Base-by-base conservation (phyloP, 225 moss, liverwort and hornwort species). In the Pseudoscleropodium purum region DNA sequence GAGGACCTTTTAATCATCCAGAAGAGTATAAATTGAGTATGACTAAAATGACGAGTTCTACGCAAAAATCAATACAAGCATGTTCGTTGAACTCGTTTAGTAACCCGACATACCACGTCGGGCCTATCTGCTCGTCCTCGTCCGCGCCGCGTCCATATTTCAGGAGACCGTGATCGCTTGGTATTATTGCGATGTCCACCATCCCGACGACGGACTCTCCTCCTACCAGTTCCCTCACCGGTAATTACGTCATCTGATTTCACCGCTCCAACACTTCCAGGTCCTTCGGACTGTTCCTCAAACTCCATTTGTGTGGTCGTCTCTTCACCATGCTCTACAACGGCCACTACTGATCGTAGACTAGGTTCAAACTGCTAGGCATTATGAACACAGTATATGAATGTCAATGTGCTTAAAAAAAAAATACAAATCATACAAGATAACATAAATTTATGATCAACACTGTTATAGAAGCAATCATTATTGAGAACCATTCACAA, bases 91-190 rank as follows among this genome's bases (percentile, higher is more conserved):
- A 78, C 33, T 86, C 65, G 73, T 90, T 80, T 41, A 49, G 56
- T 75, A 75, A 60, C 39, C 43, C 15, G 43, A 88, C 89, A 61
- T 92, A 95, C 95, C 93, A 93, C 62, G 84, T 95, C 91, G 31
- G 91, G 91, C 68, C 95, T 93, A 79, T 95, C 96, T 49, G 92
- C 89, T 81, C 95, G 94, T 37, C 95, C 96, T 82, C 97, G 91
- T 86, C 96, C 94, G 89, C 94, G 94, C 36, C 96, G 93, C 56
- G 94, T 94, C 97, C 97, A 96, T 66, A 96, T 94, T 91, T 97
- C 95, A 88, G 97, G 96, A 79, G 96, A 96, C 61, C 94, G 95
- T 75, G 92, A 91, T 49, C 97, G 94, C 88, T 96, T 97, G 45
- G 62, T 86, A n/a, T 93, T 94, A 75, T 83, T 90, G 82, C 83